Conservation (phyloP, 2,329 filamentous ascomycete species). For the Phialocephala subalpina region DNA sequence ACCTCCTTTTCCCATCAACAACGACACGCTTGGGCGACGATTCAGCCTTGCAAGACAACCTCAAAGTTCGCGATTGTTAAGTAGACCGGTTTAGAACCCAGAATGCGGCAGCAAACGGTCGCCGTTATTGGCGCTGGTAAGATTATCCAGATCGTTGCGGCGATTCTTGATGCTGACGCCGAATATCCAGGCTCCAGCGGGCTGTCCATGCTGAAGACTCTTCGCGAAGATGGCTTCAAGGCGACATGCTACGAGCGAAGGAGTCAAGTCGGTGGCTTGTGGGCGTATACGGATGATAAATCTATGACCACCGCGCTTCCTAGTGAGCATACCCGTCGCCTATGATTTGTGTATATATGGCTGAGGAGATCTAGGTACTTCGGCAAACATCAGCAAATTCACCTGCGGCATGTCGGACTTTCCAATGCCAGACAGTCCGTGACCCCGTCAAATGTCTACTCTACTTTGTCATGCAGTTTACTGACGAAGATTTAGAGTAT, state of each 20-base stretch:
- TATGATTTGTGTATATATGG: not conserved
- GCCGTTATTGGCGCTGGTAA: constrained; percentile 18
- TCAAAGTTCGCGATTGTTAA: not conserved
- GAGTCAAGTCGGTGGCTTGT: constrained; percentile 23
- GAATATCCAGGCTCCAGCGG: constrained; percentile 14
- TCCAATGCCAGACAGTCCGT: constrained; percentile 11
- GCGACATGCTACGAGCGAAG: constrained; percentile 20
- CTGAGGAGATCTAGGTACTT: constrained; percentile 15
- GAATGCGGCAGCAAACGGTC: constrained; percentile 16
- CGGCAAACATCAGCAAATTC: constrained; percentile 23
- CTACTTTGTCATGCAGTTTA: too few relatives aligned
- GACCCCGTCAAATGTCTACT: not conserved
- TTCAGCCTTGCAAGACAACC: not conserved
- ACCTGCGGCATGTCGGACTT: constrained; percentile 23
- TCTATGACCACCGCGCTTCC: constrained; percentile 21
- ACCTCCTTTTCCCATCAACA: not conserved
- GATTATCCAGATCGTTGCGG: not conserved
- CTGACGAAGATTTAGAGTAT: constrained; percentile 18
- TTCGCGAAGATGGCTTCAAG: constrained; percentile 16
- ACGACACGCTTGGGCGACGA: too few relatives aligned
- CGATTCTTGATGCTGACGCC: constrained; percentile 8
- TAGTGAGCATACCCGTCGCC: constrained; percentile 15
- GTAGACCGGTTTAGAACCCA: not conserved
- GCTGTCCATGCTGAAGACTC: constrained; percentile 18
- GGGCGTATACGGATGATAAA: constrained; percentile 24